Base-by-base conservation (phyloP, 306 rosid species). In the Clitoria ternatea region DNA sequence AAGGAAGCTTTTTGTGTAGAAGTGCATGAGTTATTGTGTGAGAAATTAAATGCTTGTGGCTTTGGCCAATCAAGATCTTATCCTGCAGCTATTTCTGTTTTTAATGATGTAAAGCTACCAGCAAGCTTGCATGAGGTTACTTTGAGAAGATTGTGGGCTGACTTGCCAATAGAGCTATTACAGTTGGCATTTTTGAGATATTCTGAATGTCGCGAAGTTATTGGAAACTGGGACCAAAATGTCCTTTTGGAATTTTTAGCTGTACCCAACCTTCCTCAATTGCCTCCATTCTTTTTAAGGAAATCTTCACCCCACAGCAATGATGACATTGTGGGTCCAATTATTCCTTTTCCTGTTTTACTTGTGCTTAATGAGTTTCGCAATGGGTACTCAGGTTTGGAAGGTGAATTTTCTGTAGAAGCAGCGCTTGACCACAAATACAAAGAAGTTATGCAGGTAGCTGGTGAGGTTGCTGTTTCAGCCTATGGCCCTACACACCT, bases 221-320 rank as follows among this genome's bases (percentile, higher is more conserved):
- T 30, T 72, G 55, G 59, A 53, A 13, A 64, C 56, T 47, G 33
- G 44, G 63, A 75, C 67, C 57, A 76, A 13, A 75, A 70, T 20
- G 52, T 69, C 40, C 52, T 87, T 69, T 64, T 85, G 66, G 91
- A 88, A 65, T 84, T 79, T 66, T 68, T 80, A 53, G 80, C 64
- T 56, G 84, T 87, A 55, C 86, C 93, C 7, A 56, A 68, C 64
- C 82, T 79, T 54, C 76, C 82, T 60, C 94, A 85, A 55, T 43
- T 90, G 84, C 90, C 96, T 62, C 94, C 94, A 32, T 87, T 90
- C 76, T 64, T 86, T 69, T 65, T 79, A 75, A 82, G 96, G 74
- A 79, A 79, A 65, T 76, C 88, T 9, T 80, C 81, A 18, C 53
- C 47, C 53, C 82, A 82, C 76, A 56, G 79, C 77, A 82, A 74